Conservation (phyloP, 148 eudicot genomes). For the Silene latifolia region DNA sequence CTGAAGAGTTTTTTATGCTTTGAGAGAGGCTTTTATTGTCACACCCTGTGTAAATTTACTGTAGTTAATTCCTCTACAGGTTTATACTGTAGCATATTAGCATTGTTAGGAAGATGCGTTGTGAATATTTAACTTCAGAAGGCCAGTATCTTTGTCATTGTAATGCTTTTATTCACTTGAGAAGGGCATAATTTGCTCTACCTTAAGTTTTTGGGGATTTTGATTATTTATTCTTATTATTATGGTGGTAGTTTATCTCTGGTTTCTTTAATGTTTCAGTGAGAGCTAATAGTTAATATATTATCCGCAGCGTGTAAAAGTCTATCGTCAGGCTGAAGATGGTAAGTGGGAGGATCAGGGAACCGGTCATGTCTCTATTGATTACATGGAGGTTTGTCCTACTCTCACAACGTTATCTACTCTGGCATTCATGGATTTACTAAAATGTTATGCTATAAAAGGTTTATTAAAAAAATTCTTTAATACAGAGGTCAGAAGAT, state of each 20-base stretch:
- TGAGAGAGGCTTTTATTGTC: background rate
- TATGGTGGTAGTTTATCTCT: background rate
- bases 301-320: conserved; percentile 72
- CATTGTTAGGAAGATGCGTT: background rate
- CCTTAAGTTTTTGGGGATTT: background rate
- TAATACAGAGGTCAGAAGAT: conserved; percentile 79
- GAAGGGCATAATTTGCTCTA: background rate
- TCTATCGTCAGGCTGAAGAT: conserved; percentile 75
- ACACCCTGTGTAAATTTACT: background rate
- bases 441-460: conserved; percentile 2
- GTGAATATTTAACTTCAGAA: background rate
- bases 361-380: conserved; percentile 92
- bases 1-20: no score
- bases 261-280: background rate
- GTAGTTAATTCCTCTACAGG: background rate
- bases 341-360: conserved; percentile 99
- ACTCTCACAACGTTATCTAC: background rate
- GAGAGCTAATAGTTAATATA: conserved; percentile 3
- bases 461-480: conserved; percentile 6
- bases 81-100: no score
- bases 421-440: background rate
- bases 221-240: background rate
- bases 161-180: no score
- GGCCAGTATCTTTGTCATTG: background rate
- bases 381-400: conserved; percentile 76